Evolutionary conservation across 1,284 basidiomycete genomes (phyloP).

Genomic region (Termitomyces sp.): DNA sequence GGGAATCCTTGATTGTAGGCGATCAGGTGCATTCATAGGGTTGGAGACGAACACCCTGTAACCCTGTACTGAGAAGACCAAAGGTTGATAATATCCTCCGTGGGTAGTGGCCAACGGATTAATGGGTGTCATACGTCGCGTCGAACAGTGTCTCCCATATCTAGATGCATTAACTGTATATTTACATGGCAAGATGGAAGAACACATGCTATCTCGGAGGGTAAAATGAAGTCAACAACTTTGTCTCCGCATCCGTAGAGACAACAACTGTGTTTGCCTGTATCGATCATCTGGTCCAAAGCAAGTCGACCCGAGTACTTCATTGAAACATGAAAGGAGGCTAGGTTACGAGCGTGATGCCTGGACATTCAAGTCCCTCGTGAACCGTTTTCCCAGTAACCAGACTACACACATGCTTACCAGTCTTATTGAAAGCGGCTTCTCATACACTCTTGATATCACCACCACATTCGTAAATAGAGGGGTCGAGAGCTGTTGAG

Average conservation of each 20-base stretch:
- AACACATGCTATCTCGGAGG: constrained; percentile 48
- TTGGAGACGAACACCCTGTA: too few relatives aligned
- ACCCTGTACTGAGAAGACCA: too few relatives aligned
- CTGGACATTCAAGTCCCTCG: constrained; percentile 27
- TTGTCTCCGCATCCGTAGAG: constrained; percentile 60
- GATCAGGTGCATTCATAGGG: too few relatives aligned
- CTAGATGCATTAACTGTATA: constrained; percentile 11
- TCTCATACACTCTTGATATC: constrained; percentile 46
- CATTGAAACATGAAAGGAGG: constrained; percentile 50
- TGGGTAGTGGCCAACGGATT: constrained; percentile 41
- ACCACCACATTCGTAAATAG: constrained; percentile 59
- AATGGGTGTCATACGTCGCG: constrained; percentile 46
- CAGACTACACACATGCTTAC: constrained; percentile 15
- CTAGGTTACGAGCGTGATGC: constrained; percentile 55
- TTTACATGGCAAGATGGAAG: too few relatives aligned
- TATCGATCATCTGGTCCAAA: constrained; percentile 63
- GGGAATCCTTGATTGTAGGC: too few relatives aligned
- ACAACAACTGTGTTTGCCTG: constrained; percentile 62
- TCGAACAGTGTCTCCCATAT: constrained; percentile 76
- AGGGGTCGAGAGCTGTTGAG: constrained; percentile 58
- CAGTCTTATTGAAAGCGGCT: constrained; percentile 50
- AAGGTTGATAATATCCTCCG: constrained; percentile 35
- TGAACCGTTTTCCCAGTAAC: neutral
- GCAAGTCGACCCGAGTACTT: constrained; percentile 67
- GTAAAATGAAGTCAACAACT: constrained; percentile 57